Conservation (phyloP, 2,329 filamentous ascomycete species). For the Penicillium thymicola region DNA sequence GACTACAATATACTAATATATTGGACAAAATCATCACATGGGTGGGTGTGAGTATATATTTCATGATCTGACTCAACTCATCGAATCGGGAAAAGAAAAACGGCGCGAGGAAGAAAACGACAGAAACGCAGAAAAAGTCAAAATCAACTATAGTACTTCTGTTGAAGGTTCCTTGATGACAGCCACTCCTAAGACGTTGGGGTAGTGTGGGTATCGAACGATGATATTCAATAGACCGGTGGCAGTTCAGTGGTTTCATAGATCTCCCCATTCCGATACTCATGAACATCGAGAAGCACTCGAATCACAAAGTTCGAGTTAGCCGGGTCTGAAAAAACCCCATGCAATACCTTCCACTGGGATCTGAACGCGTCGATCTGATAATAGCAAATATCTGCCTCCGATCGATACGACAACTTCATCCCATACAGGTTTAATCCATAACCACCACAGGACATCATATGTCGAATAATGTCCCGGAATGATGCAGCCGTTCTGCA, state of each 20-base stretch:
- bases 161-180: background rate
- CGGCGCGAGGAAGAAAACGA: too few relatives aligned
- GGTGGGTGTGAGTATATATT: too few relatives aligned
- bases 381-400: background rate
- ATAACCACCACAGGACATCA: background rate
- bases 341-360: background rate
- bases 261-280: background rate
- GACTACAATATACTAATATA: too few relatives aligned
- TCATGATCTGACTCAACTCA: too few relatives aligned
- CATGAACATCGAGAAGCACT: background rate
- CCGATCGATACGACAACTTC: background rate
- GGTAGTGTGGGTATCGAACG: background rate
- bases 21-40: too few relatives aligned
- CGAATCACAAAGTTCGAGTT: background rate
- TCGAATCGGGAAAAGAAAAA: too few relatives aligned
- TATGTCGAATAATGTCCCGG: background rate
- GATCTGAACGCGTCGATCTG: background rate
- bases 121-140: background rate
- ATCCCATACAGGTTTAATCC: background rate
- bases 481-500: background rate
- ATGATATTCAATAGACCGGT: background rate
- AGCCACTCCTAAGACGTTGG: background rate
- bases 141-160: background rate
- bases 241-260: conserved; percentile 1
- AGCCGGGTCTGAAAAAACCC: background rate